These are phyloP conservation scores for Pichia sp. DNA, from an alignment of 1,139 yeast species.

Conservation along the genomic window DNA sequence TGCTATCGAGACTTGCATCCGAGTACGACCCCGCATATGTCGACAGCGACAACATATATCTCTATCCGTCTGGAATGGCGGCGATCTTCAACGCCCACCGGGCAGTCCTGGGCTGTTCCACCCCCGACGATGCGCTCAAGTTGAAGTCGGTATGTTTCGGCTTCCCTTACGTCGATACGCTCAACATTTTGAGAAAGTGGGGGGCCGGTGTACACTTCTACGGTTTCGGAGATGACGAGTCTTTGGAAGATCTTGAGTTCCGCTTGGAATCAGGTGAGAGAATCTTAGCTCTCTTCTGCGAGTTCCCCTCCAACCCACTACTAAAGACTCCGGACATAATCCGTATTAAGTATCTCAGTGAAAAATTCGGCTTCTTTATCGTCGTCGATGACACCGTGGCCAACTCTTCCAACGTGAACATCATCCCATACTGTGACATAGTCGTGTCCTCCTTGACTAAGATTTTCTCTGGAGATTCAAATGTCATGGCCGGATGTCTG, in stretches of 20 bases:
- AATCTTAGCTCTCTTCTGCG: conserved; percentile 74
- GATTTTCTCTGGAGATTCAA: conserved; percentile 90
- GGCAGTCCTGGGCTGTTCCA: conserved; percentile 40
- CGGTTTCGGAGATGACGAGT: conserved; percentile 76
- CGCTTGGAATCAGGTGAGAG: conserved; percentile 62
- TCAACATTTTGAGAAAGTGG: conserved; percentile 78
- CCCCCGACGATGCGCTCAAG: conserved; percentile 33
- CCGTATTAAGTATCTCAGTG: conserved; percentile 61
- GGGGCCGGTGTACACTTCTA: conserved; percentile 84
- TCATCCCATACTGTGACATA: conserved; percentile 77
- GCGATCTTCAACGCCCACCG: conserved; percentile 82
- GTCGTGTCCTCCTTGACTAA: conserved; percentile 86
- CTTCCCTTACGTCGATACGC: conserved; percentile 90
- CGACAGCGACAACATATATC: conserved; percentile 61
- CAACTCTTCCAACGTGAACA: conserved; percentile 79
- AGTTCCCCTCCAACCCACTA: conserved; percentile 90
- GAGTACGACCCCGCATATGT: conserved; percentile 40
- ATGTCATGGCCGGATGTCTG: conserved; percentile 91
- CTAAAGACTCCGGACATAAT: conserved; percentile 75
- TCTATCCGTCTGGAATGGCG: conserved; percentile 92
- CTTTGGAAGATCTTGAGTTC: conserved; percentile 61
- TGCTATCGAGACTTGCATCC: conserved; percentile 72
- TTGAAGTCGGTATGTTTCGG: conserved; percentile 84
- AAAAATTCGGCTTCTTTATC: conserved; percentile 66
- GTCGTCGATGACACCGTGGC: conserved; percentile 95